phyloP scores from a whole-genome alignment of 768 basidiomycete genomes.

The Coprinopsis strossmayeri region DNA sequence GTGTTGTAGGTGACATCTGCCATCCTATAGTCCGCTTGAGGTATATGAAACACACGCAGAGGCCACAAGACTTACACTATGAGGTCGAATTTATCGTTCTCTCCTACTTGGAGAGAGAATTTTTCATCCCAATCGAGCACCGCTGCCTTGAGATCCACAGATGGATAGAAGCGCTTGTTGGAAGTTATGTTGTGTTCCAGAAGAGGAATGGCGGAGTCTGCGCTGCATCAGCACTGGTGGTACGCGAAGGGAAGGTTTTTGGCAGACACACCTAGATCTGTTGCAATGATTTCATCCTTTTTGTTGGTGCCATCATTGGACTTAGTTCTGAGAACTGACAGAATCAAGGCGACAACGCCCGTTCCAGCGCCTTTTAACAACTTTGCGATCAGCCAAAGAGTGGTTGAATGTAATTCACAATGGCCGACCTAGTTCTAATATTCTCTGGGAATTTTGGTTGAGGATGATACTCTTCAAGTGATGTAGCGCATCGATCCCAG shows the following conservation, averaged over 20 bases:
- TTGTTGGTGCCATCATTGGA: constrained; percentile 10
- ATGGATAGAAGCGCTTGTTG: constrained; percentile 31
- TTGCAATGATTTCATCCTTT: constrained; percentile 32
- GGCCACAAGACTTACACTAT: constrained; percentile 53
- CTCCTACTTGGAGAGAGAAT: constrained; percentile 39
- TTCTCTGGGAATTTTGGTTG: constrained; percentile 26
- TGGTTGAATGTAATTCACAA: background rate
- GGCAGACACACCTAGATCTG: constrained; percentile 59
- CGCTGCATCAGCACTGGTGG: background rate
- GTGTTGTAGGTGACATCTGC: constrained; percentile 94
- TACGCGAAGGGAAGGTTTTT: background rate
- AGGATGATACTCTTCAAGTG: constrained; percentile 33
- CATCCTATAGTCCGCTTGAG: constrained; percentile 45
- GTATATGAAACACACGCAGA: background rate
- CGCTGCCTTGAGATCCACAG: constrained; percentile 24
- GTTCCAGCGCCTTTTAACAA: constrained; percentile 68
- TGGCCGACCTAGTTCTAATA: constrained; percentile 66
- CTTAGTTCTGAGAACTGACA: constrained; percentile 46
- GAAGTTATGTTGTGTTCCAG: constrained; percentile 62
- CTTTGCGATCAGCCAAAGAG: background rate
- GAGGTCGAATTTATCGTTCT: constrained; percentile 42
- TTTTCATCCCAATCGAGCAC: constrained; percentile 74
- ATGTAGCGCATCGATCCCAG: constrained; percentile 5
- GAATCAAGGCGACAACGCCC: constrained; percentile 67
- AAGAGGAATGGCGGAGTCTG: constrained; percentile 78